Percentiles rank a stretch among this genome's conserved stretches.
phyloP scores from a whole-genome alignment of 2,329 filamentous ascomycete species.

The Colletotrichum tropicale region DNA sequence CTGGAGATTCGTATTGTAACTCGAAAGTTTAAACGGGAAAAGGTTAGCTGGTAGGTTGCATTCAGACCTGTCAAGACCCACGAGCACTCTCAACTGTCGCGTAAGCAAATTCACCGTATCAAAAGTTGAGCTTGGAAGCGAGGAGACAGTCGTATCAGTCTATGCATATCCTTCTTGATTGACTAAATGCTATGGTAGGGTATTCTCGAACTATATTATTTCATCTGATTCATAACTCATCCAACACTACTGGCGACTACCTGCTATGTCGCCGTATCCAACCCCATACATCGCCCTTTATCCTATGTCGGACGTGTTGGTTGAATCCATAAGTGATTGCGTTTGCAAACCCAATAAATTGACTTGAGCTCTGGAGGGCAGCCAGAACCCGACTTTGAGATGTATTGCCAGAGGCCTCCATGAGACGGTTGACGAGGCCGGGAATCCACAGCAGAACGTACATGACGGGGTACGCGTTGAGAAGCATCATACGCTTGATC shows the following conservation, averaged over 20 bases:
- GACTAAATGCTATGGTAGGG: constrained; percentile 5
- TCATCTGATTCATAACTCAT: constrained; percentile 12
- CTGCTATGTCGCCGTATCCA: not conserved
- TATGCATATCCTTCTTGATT: not conserved
- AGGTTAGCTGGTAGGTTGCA: not conserved
- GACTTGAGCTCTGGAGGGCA: constrained; percentile 37
- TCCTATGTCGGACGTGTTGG: constrained; percentile 27
- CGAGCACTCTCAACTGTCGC: not conserved
- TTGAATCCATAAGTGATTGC: constrained; percentile 42
- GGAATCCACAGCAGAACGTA: constrained; percentile 44
- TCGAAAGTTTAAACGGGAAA: not conserved
- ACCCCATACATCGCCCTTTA: constrained; percentile 9
- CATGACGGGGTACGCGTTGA: constrained; percentile 41
- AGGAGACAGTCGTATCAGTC: not conserved
- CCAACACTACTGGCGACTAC: not conserved
- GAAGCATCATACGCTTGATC: constrained; percentile 35
- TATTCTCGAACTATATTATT: constrained; percentile 13
- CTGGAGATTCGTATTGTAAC: not conserved
- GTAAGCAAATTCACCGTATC: not conserved
- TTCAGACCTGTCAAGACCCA: not conserved
- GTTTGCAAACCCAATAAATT: constrained; percentile 41
- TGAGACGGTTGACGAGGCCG: constrained; percentile 37
- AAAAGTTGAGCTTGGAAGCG: not conserved
- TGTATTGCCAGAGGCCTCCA: constrained; percentile 28
- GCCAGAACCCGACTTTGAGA: constrained; percentile 22